A percentile compares a stretch with the other conserved stretches of the same genome.
phyloP scores from a whole-genome alignment of 495 filamentous ascomycete genomes.

The Daldinia bambusicola region DNA sequence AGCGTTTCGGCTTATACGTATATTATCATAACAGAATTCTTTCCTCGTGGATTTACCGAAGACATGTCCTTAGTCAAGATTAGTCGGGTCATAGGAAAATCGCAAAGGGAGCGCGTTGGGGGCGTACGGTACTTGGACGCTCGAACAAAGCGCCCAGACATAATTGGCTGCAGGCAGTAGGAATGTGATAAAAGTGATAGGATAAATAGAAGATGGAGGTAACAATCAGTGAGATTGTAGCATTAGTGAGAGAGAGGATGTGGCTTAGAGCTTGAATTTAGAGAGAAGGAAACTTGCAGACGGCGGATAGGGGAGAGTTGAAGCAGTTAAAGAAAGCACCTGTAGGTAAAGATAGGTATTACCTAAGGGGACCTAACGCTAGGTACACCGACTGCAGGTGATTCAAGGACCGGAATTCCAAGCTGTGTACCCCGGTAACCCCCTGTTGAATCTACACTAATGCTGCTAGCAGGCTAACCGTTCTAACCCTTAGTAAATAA shows the following conservation, averaged over 20 bases:
- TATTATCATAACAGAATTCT: slow-evolving; percentile 95
- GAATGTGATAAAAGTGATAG: slow-evolving; percentile 12
- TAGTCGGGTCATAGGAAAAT: slow-evolving; percentile 40
- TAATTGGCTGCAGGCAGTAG: slow-evolving; percentile 52
- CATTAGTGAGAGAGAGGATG: slow-evolving; percentile 1
- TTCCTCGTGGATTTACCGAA: slow-evolving; percentile 94
- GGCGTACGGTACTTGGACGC: slow-evolving; percentile 97
- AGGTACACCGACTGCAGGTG: not conserved
- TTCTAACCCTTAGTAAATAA: not conserved
- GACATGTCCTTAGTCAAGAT: slow-evolving; percentile 79
- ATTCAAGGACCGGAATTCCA: slow-evolving; percentile 6
- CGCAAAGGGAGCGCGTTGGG: slow-evolving; percentile 40
- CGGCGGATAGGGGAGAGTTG: slow-evolving; percentile 17
- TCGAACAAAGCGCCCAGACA: slow-evolving; percentile 98
- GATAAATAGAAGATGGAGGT: not conserved
- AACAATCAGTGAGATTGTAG: not conserved
- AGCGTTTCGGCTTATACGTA: slow-evolving; percentile 93
- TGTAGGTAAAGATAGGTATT: slow-evolving; percentile 18
- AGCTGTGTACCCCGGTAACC: slow-evolving; percentile 14
- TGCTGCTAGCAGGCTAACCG: not conserved
- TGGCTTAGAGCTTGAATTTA: slow-evolving; percentile 6
- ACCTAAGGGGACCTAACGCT: slow-evolving; percentile 23
- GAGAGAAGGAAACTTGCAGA: slow-evolving; percentile 19
- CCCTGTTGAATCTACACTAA: not conserved
- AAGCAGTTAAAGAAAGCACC: slow-evolving; percentile 21